Base-by-base conservation (phyloP, 164 flowering plant genomes). In the Sextonia rubra region DNA sequence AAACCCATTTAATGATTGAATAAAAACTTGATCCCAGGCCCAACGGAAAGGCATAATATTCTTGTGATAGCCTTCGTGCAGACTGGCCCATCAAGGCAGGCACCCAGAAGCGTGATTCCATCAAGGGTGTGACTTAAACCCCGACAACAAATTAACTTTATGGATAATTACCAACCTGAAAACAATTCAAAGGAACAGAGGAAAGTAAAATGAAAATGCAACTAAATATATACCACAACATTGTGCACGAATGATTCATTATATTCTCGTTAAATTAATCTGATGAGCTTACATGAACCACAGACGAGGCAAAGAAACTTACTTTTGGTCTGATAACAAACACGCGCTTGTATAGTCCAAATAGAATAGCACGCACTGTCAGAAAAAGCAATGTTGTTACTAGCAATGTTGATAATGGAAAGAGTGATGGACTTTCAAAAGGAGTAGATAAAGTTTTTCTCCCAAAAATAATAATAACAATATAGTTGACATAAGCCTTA, bases 341-440 rank as follows among this genome's bases (percentile, higher is more conserved):
- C 52, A 88, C 86, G 48, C 66, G 77, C 81, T 80, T 81, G 84
- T 87, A 86, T 20, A 88, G 68, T 66, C 91, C 92, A 66, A 90
- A 90, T 15, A 87, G 86, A 63, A 85, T 62, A 55, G 93, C 92
- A 27, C 93, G 86, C 84, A 86, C 95, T 90, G 85, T 48, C 62
- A 29, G 14, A 25, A 61, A 61, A 9, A 61, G 12, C 26, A 64
- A 26, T 77, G 72, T 69, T 69, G 18, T 25, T 1, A 18, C 60
- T 20, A 68, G 44, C 6, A 26, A 25, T 26, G 30, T 17, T 17
- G 27, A 27, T 26, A 23, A 64, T 15, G n/a, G 29, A 32, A 64
- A 29, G 17, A 64, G 17, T 61, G 67, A 4, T 26, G 44, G 4
- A 29, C 67, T 25, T 29, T 64, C 15, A 23, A 12, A 12, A 61